Evolutionary conservation across 1,284 basidiomycete genomes (phyloP).

Genomic region (Fomitiporia mediterranea): DNA sequence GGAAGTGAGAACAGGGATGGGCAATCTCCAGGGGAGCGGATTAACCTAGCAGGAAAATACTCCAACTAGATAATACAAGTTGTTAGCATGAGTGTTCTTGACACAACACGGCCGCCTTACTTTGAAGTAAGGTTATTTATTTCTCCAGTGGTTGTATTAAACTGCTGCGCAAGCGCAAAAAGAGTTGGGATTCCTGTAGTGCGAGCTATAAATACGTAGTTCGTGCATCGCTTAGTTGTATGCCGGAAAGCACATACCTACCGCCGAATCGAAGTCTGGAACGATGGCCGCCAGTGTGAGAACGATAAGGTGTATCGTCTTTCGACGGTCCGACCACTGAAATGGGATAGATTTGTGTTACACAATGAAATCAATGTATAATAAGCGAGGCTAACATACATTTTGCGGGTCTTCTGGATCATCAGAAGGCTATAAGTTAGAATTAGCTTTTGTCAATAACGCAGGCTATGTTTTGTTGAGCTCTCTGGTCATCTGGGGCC

Average conservation of each 20-base stretch:
- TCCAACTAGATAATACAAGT: conserved; percentile 44
- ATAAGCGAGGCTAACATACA: conserved; percentile 32
- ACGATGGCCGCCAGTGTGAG: conserved; percentile 62
- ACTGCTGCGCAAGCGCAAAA: conserved; percentile 55
- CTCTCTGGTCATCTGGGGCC: neutral
- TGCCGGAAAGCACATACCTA: conserved; percentile 38
- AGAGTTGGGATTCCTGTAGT: conserved; percentile 49
- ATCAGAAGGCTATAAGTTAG: conserved; percentile 51
- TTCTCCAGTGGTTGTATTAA: conserved; percentile 48
- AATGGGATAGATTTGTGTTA: neutral
- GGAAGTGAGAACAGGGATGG: neutral
- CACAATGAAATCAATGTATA: neutral
- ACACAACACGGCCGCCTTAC: conserved; percentile 30
- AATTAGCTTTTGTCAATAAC: too few relatives aligned
- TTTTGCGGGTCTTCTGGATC: conserved; percentile 63
- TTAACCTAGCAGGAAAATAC: conserved; percentile 59
- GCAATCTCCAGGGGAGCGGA: neutral
- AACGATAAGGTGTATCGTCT: conserved; percentile 52
- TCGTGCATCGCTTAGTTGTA: neutral
- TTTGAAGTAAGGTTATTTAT: conserved; percentile 65
- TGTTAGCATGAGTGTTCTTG: neutral
- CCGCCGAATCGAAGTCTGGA: conserved; percentile 65
- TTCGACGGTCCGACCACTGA: conserved; percentile 43
- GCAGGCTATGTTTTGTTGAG: too few relatives aligned
- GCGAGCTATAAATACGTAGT: neutral